Conservation (phyloP, 345 rosid species). For the Hibiscus mutabilis region DNA sequence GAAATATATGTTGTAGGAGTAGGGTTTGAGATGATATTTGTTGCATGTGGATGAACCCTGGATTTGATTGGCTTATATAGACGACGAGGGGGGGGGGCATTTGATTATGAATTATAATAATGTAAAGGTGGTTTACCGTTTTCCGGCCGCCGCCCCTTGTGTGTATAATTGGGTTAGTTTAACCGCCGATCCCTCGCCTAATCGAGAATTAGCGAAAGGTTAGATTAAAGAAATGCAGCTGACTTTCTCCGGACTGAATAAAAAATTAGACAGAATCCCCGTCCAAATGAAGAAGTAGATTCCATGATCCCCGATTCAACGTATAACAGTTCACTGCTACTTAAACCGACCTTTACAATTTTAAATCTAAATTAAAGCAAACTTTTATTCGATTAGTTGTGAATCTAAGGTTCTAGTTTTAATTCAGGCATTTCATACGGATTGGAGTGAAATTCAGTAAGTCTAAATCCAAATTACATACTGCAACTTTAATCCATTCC, state of each 20-base stretch:
- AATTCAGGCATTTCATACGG: neutral
- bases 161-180: neutral
- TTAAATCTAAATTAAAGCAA: neutral
- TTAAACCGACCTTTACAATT: neutral
- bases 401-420: neutral
- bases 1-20: neutral
- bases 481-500: too few relatives aligned
- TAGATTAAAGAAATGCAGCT: neutral
- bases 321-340: neutral
- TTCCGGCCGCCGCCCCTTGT: constrained; percentile 1
- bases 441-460: too few relatives aligned
- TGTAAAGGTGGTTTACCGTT: neutral
- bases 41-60: neutral
- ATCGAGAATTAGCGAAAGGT: neutral
- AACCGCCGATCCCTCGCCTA: neutral
- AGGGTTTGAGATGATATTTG: neutral
- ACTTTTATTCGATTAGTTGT: neutral
- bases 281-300: neutral
- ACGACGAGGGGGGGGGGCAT: neutral
- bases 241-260: neutral
- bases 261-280: neutral
- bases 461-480: too few relatives aligned
- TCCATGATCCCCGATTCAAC: neutral
- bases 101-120: neutral
- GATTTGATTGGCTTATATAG: neutral